Base-by-base conservation (phyloP, 371 early-diverging fungal species). In the Basidiobolus meristosporus region DNA sequence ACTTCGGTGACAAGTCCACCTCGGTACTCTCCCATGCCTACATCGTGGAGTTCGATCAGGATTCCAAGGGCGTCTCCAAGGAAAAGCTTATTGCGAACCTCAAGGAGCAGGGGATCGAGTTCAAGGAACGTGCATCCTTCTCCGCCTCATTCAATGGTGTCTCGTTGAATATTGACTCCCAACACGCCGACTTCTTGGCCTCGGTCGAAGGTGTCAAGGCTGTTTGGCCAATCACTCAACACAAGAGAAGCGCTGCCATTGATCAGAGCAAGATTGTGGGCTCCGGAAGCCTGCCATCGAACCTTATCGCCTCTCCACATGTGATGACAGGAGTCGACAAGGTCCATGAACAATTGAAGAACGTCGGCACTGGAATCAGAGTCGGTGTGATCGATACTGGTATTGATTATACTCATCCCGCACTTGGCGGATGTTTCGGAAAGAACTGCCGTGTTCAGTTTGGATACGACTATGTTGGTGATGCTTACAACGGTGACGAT, bases 381-480 rank as follows among this genome's bases (percentile, higher is more conserved):
- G 62, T 69, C 34, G 72, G 63, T 23, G 53, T 69, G 19, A 64
- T 69, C 15, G 70, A 69, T 38, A 48, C 66, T 0, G 70, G 70
- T 39, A 59, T 77, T 16, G 73, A 76, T 51, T 80, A 73, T 50
- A 63, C 58, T 11, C 77, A 77, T 48, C 74, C 77, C 31, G 75
- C 77, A 5, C 53, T 80, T 37, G 77, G 76, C 15, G 76, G 75
- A 1, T 65, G 81, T 41, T 73, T 73, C 51, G 77, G 77, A 7
- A 38, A 49, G 15, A 66, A 65, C 1, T 73, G 62, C 52, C 68
- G 67, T 46, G 56, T 77, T 29, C 55, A 49, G 18, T 63, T 60
- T 32, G 82, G 82, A 14, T 63, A 66, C 42, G 78, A 81, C 51
- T 52, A 77, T 18, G 70, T 68, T 14, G 68, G 72, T 14, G 66